These are phyloP conservation scores for Phycomyces nitens DNA, from an alignment of 192 early-diverging fungal genomes.

Conservation along the genomic window DNA sequence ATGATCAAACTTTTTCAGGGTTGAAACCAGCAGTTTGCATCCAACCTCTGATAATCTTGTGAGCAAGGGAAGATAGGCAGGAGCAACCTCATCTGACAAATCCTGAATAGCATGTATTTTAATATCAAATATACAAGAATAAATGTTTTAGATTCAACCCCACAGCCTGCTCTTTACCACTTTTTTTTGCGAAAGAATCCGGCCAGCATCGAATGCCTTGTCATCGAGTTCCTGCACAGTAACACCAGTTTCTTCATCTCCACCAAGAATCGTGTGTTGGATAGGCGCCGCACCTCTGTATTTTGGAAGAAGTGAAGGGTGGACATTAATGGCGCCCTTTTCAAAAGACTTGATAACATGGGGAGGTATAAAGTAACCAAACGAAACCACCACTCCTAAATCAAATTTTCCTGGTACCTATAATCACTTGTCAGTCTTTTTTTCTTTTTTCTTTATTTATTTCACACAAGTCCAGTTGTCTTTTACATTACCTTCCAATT, in stretches of 20 bases:
- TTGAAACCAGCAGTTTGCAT: conserved; percentile 56
- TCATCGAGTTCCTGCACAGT: conserved; percentile 85
- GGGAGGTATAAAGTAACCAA: conserved; percentile 85
- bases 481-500: conserved; percentile 48
- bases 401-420: conserved; percentile 53
- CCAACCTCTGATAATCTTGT: conserved; percentile 51
- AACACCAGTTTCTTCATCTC: conserved; percentile 71
- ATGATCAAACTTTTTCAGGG: conserved; percentile 56
- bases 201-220: conserved; percentile 79
- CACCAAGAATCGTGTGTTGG: conserved; percentile 78
- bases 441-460: too few relatives aligned
- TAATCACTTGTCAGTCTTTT: conserved; percentile 8
- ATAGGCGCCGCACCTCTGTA: conserved; percentile 93
- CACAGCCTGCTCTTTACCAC: conserved; percentile 42
- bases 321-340: conserved; percentile 78
- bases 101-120: background rate
- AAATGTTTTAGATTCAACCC: conserved; percentile 4
- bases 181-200: conserved; percentile 67
- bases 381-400: conserved; percentile 90
- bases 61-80: conserved; percentile 4
- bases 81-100: background rate
- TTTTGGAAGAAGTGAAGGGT: conserved; percentile 90
- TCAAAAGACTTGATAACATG: conserved; percentile 66
- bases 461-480: too few relatives aligned
- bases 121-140: background rate